Conservation (phyloP, 1,139 yeast genomes). For the Saccharomyces hybrid region DNA sequence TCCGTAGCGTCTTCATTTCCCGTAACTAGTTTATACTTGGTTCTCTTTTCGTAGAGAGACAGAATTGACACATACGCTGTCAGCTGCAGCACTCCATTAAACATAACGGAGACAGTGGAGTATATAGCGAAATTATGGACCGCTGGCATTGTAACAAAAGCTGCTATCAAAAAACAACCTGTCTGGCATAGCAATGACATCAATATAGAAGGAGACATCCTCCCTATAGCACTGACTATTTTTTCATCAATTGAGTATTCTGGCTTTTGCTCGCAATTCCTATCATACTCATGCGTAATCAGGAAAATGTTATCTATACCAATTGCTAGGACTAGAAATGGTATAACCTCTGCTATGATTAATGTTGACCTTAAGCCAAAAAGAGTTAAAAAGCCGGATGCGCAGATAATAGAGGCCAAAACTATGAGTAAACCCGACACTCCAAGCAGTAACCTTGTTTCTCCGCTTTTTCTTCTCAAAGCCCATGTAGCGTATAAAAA, state of each 20-base stretch:
- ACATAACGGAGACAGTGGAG: slow-evolving; percentile 76
- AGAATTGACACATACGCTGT: slow-evolving; percentile 74
- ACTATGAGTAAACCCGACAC: slow-evolving; percentile 77
- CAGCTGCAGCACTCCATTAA: slow-evolving; percentile 72
- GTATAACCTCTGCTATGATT: slow-evolving; percentile 93
- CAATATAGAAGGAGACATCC: slow-evolving; percentile 82
- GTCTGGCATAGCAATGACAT: slow-evolving; percentile 72
- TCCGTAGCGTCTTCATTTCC: slow-evolving; percentile 19
- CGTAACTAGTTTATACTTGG: background rate
- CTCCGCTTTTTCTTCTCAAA: slow-evolving; percentile 37
- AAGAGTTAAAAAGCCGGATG: slow-evolving; percentile 75
- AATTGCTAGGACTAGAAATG: slow-evolving; percentile 86
- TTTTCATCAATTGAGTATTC: slow-evolving; percentile 45
- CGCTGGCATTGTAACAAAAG: slow-evolving; percentile 89
- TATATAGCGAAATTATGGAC: slow-evolving; percentile 87
- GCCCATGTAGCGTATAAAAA: slow-evolving; percentile 83
- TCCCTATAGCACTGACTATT: slow-evolving; percentile 55
- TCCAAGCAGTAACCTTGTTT: slow-evolving; percentile 68
- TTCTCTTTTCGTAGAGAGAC: slow-evolving; percentile 25
- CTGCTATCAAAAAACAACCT: slow-evolving; percentile 69
- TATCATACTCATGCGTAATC: slow-evolving; percentile 68
- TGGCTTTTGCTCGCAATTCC: slow-evolving; percentile 42
- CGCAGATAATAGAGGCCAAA: slow-evolving; percentile 64
- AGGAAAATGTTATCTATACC: slow-evolving; percentile 93
- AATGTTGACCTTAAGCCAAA: slow-evolving; percentile 77